Evolutionary conservation across 176 grass and related monocot genomes (phyloP).

Genomic region (Aegilops bicornis): DNA sequence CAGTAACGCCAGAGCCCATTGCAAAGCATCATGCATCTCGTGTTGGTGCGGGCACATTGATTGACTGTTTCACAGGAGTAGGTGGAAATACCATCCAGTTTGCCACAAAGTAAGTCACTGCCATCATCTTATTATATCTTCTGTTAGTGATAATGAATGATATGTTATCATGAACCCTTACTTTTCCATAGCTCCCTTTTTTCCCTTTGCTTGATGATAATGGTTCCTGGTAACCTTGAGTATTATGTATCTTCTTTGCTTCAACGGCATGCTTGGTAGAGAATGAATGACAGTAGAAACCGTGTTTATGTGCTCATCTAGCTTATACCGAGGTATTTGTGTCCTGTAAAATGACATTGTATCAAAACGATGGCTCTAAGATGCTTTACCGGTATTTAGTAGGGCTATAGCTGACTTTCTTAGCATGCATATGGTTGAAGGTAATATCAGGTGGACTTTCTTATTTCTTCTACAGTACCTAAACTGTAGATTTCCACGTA

Average conservation of each 20-base stretch:
- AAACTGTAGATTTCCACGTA: conserved; percentile 2
- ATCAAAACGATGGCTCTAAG: conserved; percentile 5
- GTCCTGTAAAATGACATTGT: background rate
- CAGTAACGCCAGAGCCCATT: conserved; percentile 86
- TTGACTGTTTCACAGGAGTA: conserved; percentile 91
- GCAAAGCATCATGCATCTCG: conserved; percentile 92
- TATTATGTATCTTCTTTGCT: background rate
- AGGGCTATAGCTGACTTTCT: background rate
- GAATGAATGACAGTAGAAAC: background rate
- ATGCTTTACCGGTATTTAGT: background rate
- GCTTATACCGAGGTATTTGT: background rate
- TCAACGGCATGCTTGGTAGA: background rate
- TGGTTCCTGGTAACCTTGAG: background rate
- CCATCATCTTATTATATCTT: conserved; percentile 23
- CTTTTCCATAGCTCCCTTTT: background rate
- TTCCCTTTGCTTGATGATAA: background rate
- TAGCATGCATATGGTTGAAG: background rate
- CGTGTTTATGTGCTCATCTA: background rate
- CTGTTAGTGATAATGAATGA: background rate
- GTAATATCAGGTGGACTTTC: background rate
- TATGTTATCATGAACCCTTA: conserved; percentile 8
- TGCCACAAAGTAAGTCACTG: conserved; percentile 60
- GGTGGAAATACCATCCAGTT: conserved; percentile 98
- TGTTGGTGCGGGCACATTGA: conserved; percentile 47
- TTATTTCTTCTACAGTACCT: background rate